phyloP scores from a whole-genome alignment of 768 basidiomycete genomes.

The Gymnopilus junonius region DNA sequence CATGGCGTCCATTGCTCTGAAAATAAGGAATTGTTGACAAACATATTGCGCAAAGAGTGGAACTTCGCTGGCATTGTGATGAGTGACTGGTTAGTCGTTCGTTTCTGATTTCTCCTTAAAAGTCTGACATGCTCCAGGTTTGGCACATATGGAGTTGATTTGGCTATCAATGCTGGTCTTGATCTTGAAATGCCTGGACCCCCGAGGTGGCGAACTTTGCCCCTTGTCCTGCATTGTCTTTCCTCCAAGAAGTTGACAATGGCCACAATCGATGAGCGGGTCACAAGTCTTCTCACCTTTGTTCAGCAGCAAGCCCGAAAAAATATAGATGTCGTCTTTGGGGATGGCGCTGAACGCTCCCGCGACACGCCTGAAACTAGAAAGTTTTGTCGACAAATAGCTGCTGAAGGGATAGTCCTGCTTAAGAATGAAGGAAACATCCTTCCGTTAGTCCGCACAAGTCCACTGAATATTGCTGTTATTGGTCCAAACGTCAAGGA shows the following conservation, averaged over 20 bases:
- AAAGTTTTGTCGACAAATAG: conserved; percentile 57
- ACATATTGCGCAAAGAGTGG: conserved; percentile 78
- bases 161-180: conserved; percentile 71
- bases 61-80: conserved; percentile 70
- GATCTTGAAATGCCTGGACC: conserved; percentile 83
- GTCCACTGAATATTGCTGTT: conserved; percentile 56
- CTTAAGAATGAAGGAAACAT: conserved; percentile 62
- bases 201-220: conserved; percentile 65
- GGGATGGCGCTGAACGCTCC: conserved; percentile 62
- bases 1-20: conserved; percentile 76
- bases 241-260: conserved; percentile 51
- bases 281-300: conserved; percentile 53
- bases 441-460: conserved; percentile 52
- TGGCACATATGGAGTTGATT: conserved; percentile 73
- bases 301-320: conserved; percentile 59
- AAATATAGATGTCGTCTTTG: conserved; percentile 65
- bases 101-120: not conserved
- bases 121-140: conserved; percentile 46
- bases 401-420: conserved; percentile 66
- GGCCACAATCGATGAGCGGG: conserved; percentile 53
- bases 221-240: conserved; percentile 41
- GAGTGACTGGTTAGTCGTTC: conserved; percentile 68
- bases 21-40: conserved; percentile 59
- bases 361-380: conserved; percentile 56
- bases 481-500: conserved; percentile 74